Evolutionary conservation across 305 asterid genomes (phyloP).

Genomic region (Rubia tinctorum): DNA sequence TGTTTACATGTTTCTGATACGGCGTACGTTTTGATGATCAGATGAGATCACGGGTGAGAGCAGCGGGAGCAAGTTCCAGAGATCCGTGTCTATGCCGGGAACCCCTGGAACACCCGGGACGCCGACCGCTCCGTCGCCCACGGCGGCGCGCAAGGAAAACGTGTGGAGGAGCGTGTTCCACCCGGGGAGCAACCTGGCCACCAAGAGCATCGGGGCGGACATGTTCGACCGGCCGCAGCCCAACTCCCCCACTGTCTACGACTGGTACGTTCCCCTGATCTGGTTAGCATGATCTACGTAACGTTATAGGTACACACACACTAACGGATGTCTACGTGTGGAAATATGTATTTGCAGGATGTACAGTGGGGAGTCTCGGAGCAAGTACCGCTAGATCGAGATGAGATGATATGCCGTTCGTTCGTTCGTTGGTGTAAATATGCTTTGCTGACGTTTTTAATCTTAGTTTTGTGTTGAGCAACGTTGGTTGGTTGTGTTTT

Average conservation of each 20-base stretch:
- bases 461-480: neutral
- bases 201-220: slow-evolving; percentile 60
- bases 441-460: slow-evolving; percentile 3
- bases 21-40: neutral
- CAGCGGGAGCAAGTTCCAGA: slow-evolving; percentile 36
- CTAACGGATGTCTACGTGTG: neutral
- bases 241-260: slow-evolving; percentile 88
- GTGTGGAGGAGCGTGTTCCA: slow-evolving; percentile 98
- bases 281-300: neutral
- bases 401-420: neutral
- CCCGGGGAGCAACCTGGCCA: slow-evolving; percentile 88
- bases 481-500: neutral
- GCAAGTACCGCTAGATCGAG: slow-evolving; percentile 58
- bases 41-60: slow-evolving; percentile 29
- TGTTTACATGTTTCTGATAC: neutral
- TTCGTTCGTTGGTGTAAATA: slow-evolving; percentile 33
- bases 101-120: slow-evolving; percentile 60
- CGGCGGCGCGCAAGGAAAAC: slow-evolving; percentile 54
- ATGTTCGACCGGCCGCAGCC: slow-evolving; percentile 81
- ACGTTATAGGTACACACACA: neutral
- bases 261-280: slow-evolving; percentile 53
- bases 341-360: slow-evolving; percentile 46
- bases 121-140: slow-evolving; percentile 45
- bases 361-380: slow-evolving; percentile 79
- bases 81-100: slow-evolving; percentile 61